Evolutionary conservation across 2,329 filamentous ascomycete genomes (phyloP).

Genomic region (Penicillium sp.): DNA sequence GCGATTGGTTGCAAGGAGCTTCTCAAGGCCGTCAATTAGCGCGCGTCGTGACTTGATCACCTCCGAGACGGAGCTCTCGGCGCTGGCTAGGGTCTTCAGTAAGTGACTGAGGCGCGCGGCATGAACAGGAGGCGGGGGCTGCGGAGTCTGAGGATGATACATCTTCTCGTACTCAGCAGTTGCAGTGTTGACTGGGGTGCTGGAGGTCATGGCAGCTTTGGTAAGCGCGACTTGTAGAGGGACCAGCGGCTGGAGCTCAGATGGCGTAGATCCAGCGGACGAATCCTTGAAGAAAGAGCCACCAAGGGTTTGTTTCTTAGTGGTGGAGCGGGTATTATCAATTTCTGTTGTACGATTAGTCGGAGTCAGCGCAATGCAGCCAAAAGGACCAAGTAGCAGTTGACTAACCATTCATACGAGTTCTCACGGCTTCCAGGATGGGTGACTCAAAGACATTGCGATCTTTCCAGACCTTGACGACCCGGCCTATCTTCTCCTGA

Average conservation of each 20-base stretch:
- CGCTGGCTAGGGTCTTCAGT: conserved; percentile 81
- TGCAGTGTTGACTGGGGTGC: conserved; percentile 63
- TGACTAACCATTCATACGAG: conserved; percentile 66
- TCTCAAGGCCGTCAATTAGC: conserved; percentile 76
- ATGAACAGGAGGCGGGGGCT: conserved; percentile 81
- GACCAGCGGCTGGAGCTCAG: conserved; percentile 72
- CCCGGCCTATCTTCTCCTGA: conserved; percentile 79
- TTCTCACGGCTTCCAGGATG: conserved; percentile 76
- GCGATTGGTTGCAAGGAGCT: conserved; percentile 70
- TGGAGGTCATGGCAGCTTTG: conserved; percentile 66
- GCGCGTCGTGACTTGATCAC: conserved; percentile 78
- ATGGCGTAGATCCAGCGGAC: conserved; percentile 55
- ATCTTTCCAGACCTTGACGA: conserved; percentile 91
- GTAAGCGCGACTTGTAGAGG: conserved; percentile 67
- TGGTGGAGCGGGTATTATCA: conserved; percentile 33
- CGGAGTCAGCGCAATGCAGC: conserved; percentile 5
- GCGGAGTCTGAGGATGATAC: conserved; percentile 62
- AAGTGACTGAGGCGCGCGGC: conserved; percentile 83
- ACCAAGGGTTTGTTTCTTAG: conserved; percentile 56
- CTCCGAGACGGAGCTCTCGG: conserved; percentile 83
- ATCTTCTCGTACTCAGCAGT: conserved; percentile 81
- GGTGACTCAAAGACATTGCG: conserved; percentile 75
- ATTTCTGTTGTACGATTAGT: conserved; percentile 43
- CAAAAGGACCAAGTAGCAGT: not conserved
- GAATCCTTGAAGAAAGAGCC: conserved; percentile 66